Evolutionary conservation across 1,284 basidiomycete genomes (phyloP).

Genomic region (Tilletia indica): DNA sequence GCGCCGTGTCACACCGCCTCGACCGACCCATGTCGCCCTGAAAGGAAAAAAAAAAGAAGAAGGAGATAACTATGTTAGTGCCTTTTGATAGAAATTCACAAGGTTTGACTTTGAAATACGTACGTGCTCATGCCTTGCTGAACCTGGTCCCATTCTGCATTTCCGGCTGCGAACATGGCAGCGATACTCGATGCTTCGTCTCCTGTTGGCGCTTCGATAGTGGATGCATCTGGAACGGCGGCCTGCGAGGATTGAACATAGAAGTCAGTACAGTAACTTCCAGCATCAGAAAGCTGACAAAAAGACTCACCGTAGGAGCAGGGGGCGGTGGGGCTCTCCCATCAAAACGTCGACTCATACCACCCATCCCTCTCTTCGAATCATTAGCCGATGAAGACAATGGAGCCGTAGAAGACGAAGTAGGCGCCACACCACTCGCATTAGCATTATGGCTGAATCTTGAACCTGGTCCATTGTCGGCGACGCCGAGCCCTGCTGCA

Average conservation of each 20-base stretch:
- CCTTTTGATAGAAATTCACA: background rate
- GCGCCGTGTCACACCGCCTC: conserved; percentile 42
- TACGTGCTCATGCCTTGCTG: conserved; percentile 96
- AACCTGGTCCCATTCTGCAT: conserved; percentile 89
- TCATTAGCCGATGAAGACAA: background rate
- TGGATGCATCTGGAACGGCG: background rate
- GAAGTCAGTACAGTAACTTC: no score
- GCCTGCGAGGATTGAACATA: background rate
- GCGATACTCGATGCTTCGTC: conserved; percentile 64
- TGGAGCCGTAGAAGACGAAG: background rate
- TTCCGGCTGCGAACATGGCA: conserved; percentile 89
- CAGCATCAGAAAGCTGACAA: background rate
- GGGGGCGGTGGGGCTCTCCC: conserved; percentile 63
- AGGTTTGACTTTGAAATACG: conserved; percentile 57
- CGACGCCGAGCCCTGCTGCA: background rate
- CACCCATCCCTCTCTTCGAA: conserved; percentile 22
- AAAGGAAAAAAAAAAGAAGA: no score
- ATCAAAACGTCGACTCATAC: conserved; percentile 86
- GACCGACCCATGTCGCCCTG: conserved; percentile 46
- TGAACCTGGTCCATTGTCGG: conserved; percentile 32
- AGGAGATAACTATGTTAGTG: no score
- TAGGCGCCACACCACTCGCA: conserved; percentile 11
- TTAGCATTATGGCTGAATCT: conserved; percentile 18
- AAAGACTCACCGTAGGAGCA: conserved; percentile 19
- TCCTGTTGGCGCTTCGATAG: conserved; percentile 19